Conservation (phyloP, 371 early-diverging fungal genomes). For the Lichtheimia ramosa region DNA sequence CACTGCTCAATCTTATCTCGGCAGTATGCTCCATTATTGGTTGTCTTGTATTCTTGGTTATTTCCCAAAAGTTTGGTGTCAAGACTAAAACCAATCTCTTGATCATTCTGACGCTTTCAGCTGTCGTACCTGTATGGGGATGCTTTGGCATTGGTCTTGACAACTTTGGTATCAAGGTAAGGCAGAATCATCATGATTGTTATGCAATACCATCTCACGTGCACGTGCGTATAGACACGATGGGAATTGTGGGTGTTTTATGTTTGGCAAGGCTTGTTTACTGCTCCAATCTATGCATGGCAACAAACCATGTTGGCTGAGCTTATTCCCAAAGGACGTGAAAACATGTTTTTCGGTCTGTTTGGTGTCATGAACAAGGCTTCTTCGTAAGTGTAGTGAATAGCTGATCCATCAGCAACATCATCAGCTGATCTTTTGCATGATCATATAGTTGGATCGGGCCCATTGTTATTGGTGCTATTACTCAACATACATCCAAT, state of each 20-base stretch:
- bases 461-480: constrained; percentile 59
- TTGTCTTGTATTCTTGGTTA: constrained; percentile 42
- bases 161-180: constrained; percentile 42
- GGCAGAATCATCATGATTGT: neutral
- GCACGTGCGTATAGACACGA: constrained; percentile 18
- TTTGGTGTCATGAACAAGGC: constrained; percentile 64
- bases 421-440: too few species aligned
- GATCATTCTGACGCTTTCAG: constrained; percentile 33
- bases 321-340: constrained; percentile 55
- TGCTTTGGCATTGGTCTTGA: constrained; percentile 46
- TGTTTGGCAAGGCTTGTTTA: constrained; percentile 56
- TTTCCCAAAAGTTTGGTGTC: constrained; percentile 32
- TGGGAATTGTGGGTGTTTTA: constrained; percentile 60
- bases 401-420: too few species aligned
- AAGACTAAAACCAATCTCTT: constrained; percentile 43
- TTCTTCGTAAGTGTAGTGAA: constrained; percentile 31
- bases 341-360: constrained; percentile 60
- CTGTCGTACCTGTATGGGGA: constrained; percentile 44
- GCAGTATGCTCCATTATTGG: constrained; percentile 49
- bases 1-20: constrained; percentile 43
- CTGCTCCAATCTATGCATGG: constrained; percentile 59
- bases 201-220: neutral
- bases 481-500: constrained; percentile 48
- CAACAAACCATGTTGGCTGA: constrained; percentile 62
- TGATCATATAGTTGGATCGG: constrained; percentile 46